Evolutionary conservation across 495 filamentous ascomycete species (phyloP).

Genomic region (Arthonia radiata): DNA sequence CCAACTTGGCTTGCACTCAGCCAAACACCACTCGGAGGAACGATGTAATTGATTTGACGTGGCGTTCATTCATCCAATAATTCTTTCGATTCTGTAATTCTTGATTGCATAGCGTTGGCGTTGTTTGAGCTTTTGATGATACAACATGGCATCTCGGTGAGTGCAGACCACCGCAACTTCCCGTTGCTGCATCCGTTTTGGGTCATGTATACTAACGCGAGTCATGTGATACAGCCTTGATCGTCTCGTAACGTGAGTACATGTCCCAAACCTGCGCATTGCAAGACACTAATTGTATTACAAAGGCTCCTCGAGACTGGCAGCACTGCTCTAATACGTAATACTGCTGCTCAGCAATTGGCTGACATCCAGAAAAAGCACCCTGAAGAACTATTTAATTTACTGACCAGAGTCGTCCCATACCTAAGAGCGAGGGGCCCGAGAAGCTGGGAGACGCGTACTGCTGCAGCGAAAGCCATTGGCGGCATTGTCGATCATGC

Average conservation of each 20-base stretch:
- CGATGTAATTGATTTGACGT: too few species aligned
- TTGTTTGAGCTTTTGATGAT: too few species aligned
- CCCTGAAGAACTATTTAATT: constrained; percentile 88
- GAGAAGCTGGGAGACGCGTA: constrained; percentile 92
- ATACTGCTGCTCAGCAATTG: constrained; percentile 87
- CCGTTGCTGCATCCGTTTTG: too few species aligned
- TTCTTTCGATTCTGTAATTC: too few species aligned
- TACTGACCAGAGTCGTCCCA: constrained; percentile 83
- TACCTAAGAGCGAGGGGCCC: constrained; percentile 75
- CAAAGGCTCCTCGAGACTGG: constrained; percentile 79
- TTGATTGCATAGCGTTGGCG: too few species aligned
- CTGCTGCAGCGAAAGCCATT: constrained; percentile 74
- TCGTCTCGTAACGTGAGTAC: constrained; percentile 74
- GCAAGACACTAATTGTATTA: constrained; percentile 5
- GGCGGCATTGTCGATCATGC: constrained; percentile 83
- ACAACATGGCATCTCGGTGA: too few species aligned
- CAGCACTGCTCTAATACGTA: constrained; percentile 79
- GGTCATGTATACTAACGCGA: too few species aligned
- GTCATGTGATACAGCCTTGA: constrained; percentile 5
- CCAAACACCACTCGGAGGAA: too few species aligned
- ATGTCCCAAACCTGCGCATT: constrained; percentile 1
- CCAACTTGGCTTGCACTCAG: too few species aligned
- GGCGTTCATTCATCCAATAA: too few species aligned
- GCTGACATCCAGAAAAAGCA: constrained; percentile 94
- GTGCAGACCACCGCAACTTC: too few species aligned